phyloP scores from a whole-genome alignment of 345 rosid genomes.

The Eucalyptus urophylla region DNA sequence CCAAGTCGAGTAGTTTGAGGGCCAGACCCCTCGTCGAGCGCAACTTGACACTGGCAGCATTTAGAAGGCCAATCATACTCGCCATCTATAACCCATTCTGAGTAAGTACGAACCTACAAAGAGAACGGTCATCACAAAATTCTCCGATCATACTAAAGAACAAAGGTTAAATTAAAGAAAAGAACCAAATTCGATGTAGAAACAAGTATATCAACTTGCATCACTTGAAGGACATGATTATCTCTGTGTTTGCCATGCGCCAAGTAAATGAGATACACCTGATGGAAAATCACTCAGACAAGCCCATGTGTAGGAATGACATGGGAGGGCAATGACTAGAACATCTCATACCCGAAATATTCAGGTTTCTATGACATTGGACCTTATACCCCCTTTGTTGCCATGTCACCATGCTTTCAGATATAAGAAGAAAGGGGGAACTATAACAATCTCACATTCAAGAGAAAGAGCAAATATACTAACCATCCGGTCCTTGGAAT shows the following conservation, averaged over 20 bases:
- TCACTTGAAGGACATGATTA: background rate
- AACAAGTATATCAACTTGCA: background rate
- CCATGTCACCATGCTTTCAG: background rate
- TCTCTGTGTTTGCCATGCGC: background rate
- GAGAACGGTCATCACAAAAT: background rate
- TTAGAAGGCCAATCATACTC: conserved; percentile 94
- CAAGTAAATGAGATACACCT: background rate
- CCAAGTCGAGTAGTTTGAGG: conserved; percentile 85
- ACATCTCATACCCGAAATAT: background rate
- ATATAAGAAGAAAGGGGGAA: background rate
- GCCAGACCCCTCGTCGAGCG: conserved; percentile 56
- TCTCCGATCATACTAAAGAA: background rate
- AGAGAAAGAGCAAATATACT: background rate
- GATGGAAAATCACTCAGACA: background rate
- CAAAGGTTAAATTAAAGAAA: background rate
- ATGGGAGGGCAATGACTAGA: background rate
- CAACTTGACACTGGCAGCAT: conserved; percentile 76
- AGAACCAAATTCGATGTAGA: background rate
- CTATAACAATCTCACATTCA: background rate
- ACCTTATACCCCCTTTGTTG: background rate
- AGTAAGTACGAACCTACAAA: conserved; percentile 80
- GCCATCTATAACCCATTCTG: conserved; percentile 99
- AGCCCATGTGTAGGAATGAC: background rate
- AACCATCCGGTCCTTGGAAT: background rate
- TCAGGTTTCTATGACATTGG: background rate